Percentiles rank a stretch among this genome's conserved stretches.
Evolutionary conservation across 1,284 basidiomycete genomes (phyloP).

Genomic region (Leccinum subrobustum): DNA sequence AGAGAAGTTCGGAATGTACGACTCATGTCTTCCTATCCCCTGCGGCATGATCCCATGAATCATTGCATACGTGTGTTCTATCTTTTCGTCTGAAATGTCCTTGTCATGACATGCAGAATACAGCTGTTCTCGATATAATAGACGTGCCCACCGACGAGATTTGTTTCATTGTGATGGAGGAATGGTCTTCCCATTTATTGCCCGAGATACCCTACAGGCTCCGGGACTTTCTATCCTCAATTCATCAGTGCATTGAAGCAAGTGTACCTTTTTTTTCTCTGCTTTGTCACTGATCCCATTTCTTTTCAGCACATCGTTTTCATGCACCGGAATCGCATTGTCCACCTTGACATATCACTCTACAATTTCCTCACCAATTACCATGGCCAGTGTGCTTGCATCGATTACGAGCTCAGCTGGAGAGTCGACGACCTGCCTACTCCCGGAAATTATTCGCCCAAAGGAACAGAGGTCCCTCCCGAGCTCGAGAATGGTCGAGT

Average conservation of each 20-base stretch:
- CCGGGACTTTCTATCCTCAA: slow-evolving; percentile 50
- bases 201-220: slow-evolving; percentile 50
- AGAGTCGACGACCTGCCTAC: slow-evolving; percentile 41
- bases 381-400: slow-evolving; percentile 61
- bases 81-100: slow-evolving; percentile 1
- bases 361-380: slow-evolving; percentile 67
- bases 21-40: slow-evolving; percentile 48
- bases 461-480: slow-evolving; percentile 67
- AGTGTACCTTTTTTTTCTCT: slow-evolving; percentile 1
- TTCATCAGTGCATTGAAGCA: slow-evolving; percentile 69
- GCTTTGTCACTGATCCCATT: slow-evolving; percentile 2
- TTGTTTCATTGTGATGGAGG: slow-evolving; percentile 74
- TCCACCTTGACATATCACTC: slow-evolving; percentile 69
- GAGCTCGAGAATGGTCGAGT: slow-evolving; percentile 54
- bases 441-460: slow-evolving; percentile 43
- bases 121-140: slow-evolving; percentile 66
- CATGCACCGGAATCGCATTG: slow-evolving; percentile 64
- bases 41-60: slow-evolving; percentile 62
- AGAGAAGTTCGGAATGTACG: slow-evolving; percentile 61
- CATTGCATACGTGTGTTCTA: slow-evolving; percentile 65
- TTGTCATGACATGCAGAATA: slow-evolving; percentile 5
- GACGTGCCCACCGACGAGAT: slow-evolving; percentile 51
- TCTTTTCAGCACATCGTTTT: slow-evolving; percentile 57
- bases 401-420: slow-evolving; percentile 70
- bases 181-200: slow-evolving; percentile 67